phyloP scores from a whole-genome alignment of 805 yeast genomes.

The Spencermartinsiella europaea region DNA sequence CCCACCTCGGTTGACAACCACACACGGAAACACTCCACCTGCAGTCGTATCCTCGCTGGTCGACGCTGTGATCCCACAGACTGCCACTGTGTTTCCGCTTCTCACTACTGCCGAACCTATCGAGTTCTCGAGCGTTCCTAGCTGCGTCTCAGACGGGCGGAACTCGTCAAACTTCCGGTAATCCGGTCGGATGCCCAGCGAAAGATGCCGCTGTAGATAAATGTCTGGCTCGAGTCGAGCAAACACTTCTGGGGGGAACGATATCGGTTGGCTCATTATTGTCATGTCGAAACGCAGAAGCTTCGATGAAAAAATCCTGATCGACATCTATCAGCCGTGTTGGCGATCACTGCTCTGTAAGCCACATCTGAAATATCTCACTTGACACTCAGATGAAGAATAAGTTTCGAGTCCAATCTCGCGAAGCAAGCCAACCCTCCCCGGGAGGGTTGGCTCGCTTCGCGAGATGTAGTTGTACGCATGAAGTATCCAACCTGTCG shows the following conservation, averaged over 20 bases:
- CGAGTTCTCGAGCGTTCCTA: constrained; percentile 27
- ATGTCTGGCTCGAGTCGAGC: constrained; percentile 83
- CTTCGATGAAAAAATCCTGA: too few relatives aligned
- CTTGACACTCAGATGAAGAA: too few relatives aligned
- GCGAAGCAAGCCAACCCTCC: not conserved
- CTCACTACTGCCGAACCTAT: constrained; percentile 67
- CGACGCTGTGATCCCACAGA: constrained; percentile 40
- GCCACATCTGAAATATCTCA: too few relatives aligned
- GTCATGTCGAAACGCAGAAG: too few relatives aligned
- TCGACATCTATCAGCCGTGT: not conserved
- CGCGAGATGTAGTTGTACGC: not conserved
- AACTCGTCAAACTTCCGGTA: constrained; percentile 68
- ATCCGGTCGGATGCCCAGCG: constrained; percentile 67
- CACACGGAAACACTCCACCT: constrained; percentile 22
- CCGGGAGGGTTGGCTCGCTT: not conserved
- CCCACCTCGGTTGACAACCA: constrained; percentile 23
- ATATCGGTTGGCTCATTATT: constrained; percentile 27
- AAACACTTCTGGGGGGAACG: constrained; percentile 75
- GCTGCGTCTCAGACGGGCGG: constrained; percentile 44
- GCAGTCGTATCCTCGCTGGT: constrained; percentile 15
- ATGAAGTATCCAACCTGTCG: not conserved
- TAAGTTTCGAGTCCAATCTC: not conserved
- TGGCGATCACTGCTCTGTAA: not conserved
- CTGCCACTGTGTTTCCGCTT: constrained; percentile 66
- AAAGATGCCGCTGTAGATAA: constrained; percentile 71